A percentile compares a stretch with the other conserved stretches of the same genome.
phyloP scores from a whole-genome alignment of 768 basidiomycete species.

The Leccinum ochraceum region DNA sequence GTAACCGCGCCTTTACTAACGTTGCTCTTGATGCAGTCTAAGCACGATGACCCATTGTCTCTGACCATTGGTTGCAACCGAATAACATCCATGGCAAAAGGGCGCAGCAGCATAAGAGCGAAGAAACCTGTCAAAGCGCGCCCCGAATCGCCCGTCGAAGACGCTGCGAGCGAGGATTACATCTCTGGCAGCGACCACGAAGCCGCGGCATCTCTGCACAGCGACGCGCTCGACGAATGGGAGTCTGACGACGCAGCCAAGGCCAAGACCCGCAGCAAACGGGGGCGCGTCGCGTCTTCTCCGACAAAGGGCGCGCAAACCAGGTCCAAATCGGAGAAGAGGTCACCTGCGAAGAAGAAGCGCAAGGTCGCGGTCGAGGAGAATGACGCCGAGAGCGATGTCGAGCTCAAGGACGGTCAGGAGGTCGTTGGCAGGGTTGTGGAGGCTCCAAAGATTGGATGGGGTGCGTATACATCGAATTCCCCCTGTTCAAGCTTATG shows the following conservation, averaged over 20 bases:
- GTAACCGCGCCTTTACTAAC: too few relatives aligned
- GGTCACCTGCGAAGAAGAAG: conserved; percentile 26
- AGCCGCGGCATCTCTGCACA: conserved; percentile 33
- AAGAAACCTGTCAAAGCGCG: conserved; percentile 4
- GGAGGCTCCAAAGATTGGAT: conserved; percentile 80
- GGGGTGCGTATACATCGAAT: conserved; percentile 43
- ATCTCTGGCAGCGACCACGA: conserved; percentile 15
- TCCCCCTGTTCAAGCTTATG: background rate
- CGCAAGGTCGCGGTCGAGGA: conserved; percentile 21
- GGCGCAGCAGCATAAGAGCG: conserved; percentile 11
- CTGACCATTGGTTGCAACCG: background rate
- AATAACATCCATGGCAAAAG: conserved; percentile 20
- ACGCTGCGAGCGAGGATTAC: conserved; percentile 12
- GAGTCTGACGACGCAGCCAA: conserved; percentile 29
- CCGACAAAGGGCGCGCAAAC: conserved; percentile 25
- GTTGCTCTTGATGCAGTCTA: too few relatives aligned
- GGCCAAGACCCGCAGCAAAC: conserved; percentile 18
- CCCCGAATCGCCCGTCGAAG: conserved; percentile 9
- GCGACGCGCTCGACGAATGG: conserved; percentile 46
- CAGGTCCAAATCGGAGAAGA: conserved; percentile 23
- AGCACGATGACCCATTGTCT: too few relatives aligned
- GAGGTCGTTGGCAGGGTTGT: conserved; percentile 76
- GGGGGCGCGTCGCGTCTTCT: conserved; percentile 24
- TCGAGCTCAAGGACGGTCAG: conserved; percentile 61
- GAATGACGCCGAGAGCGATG: conserved; percentile 38